Base-by-base conservation (phyloP, 495 filamentous ascomycete genomes). In the Niebla homalea region DNA sequence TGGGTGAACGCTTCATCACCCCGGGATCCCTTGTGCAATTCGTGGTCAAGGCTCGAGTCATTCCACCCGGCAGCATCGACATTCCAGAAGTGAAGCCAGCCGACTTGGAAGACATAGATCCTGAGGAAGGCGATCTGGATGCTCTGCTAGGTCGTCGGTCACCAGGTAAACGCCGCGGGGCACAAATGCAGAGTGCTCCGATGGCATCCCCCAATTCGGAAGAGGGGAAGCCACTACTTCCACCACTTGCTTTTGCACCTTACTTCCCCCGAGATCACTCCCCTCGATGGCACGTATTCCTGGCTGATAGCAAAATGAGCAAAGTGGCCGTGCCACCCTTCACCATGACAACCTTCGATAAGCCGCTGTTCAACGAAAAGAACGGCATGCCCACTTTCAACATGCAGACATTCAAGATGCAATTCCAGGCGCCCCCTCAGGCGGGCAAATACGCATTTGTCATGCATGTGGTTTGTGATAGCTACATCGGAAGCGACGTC, bases 311-410 rank as follows among this genome's bases (percentile, higher is more conserved):
- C 63, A 94, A 93, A 66, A 85, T 92, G 60, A 89, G 84, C 55
- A 92, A 93, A 63, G 85, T 98, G 66, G 88, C 88, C 46, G 89
- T 98, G 2, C 93, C 89, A 4, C 93, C 92, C 0, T 93, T 92
- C 59, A 87, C 85, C 1, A 94, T 97, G 65, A 79, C 79, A 3
- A 79, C 80, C 21, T 96, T 97, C 56, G 86, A 95, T 67, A 86
- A 89, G 70, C 83, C 84, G 10, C 73, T 94, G 36, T 84, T 85
- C 52, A 77, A 83, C 51, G 72, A 75, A 39, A 73, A 71, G 35
- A 71, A 73, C 51, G 85, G 83, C 48, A 82, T 81, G 55, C 87
- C 87, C 16, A 94, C 89, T 5, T 97, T 85, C 67, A 80, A 86
- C 54, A 79, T 98, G 68, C 87, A 94, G 65, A 97, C 92, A 12